Conservation (phyloP, 352 stramenopile genomes). For the Pythium scleroteichum region DNA sequence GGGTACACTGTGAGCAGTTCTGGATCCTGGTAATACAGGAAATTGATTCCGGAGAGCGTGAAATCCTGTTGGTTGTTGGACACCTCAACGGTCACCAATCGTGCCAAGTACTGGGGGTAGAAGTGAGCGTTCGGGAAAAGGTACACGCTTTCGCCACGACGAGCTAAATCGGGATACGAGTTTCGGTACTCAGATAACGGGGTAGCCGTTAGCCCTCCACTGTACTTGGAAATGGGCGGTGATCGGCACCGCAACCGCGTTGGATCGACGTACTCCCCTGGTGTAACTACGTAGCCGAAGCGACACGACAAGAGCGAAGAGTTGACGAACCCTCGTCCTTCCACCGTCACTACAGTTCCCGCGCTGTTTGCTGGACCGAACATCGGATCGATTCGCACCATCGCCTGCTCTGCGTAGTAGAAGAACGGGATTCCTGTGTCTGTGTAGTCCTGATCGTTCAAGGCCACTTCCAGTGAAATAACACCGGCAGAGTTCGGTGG, state of each 20-base stretch:
- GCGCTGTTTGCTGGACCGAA: conserved; percentile 82
- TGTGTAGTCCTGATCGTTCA: conserved; percentile 94
- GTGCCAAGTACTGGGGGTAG: conserved; percentile 87
- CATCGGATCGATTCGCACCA: conserved; percentile 81
- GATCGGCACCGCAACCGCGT: conserved; percentile 82
- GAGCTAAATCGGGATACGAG: conserved; percentile 48
- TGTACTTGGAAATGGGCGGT: conserved; percentile 65
- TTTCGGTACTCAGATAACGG: conserved; percentile 79
- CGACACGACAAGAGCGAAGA: conserved; percentile 80
- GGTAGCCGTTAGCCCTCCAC: conserved; percentile 50
- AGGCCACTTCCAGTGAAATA: conserved; percentile 83
- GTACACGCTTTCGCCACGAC: conserved; percentile 50
- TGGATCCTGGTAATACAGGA: conserved; percentile 92
- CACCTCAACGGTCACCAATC: conserved; percentile 92
- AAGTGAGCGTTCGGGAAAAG: conserved; percentile 83
- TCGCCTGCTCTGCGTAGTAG: conserved; percentile 80
- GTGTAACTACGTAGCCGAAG: conserved; percentile 85
- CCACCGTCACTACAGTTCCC: conserved; percentile 85
- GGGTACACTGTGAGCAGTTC: conserved; percentile 68
- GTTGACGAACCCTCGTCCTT: conserved; percentile 90
- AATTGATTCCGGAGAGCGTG: conserved; percentile 88
- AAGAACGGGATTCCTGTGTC: conserved; percentile 61
- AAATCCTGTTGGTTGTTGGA: conserved; percentile 97
- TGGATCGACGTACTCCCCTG: conserved; percentile 80
- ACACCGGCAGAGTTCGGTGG: conserved; percentile 64